Conservation (phyloP, 352 stramenopile genomes). For the Phytopythium vexans region DNA sequence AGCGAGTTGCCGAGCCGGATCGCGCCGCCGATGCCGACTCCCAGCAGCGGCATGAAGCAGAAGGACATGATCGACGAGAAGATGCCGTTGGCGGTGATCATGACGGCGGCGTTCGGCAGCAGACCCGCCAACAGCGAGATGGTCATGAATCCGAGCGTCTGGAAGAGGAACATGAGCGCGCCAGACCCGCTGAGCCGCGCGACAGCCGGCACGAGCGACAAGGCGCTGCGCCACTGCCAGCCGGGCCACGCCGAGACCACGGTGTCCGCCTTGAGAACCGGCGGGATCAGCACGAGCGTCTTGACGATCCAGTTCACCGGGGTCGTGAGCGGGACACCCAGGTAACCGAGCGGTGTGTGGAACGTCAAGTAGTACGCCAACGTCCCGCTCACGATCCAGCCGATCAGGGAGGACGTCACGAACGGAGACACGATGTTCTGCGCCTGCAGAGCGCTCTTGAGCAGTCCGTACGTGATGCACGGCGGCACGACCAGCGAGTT, state of each 20-base stretch:
- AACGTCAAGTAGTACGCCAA: slow-evolving; percentile 39
- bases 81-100: slow-evolving; percentile 34
- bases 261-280: slow-evolving; percentile 24
- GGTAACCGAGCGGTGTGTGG: slow-evolving; percentile 34
- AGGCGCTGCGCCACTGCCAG: slow-evolving; percentile 17
- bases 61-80: slow-evolving; percentile 25
- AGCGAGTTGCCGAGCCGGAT: slow-evolving; percentile 34
- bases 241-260: slow-evolving; percentile 39
- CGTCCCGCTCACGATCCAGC: slow-evolving; percentile 18
- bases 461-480: slow-evolving; percentile 23
- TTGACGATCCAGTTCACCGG: slow-evolving; percentile 33
- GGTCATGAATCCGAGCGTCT: slow-evolving; percentile 18
- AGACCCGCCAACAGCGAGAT: slow-evolving; percentile 31
- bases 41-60: slow-evolving; percentile 24
- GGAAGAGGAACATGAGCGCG: slow-evolving; percentile 31
- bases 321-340: slow-evolving; percentile 33
- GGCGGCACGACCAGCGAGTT: slow-evolving; percentile 20
- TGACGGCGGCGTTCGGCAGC: slow-evolving; percentile 24
- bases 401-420: slow-evolving; percentile 14
- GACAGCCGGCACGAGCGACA: slow-evolving; percentile 23
- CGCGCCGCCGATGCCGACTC: slow-evolving; percentile 24
- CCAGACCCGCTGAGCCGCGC: slow-evolving; percentile 16
- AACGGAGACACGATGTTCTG: slow-evolving; percentile 45
- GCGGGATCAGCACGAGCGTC: slow-evolving; percentile 24
- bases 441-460: slow-evolving; percentile 38